A percentile compares a stretch with the other conserved stretches of the same genome.
These are phyloP conservation scores for Aspergillus pseudotamarii DNA, from an alignment of 2,329 filamentous ascomycete species.

Conservation along the genomic window DNA sequence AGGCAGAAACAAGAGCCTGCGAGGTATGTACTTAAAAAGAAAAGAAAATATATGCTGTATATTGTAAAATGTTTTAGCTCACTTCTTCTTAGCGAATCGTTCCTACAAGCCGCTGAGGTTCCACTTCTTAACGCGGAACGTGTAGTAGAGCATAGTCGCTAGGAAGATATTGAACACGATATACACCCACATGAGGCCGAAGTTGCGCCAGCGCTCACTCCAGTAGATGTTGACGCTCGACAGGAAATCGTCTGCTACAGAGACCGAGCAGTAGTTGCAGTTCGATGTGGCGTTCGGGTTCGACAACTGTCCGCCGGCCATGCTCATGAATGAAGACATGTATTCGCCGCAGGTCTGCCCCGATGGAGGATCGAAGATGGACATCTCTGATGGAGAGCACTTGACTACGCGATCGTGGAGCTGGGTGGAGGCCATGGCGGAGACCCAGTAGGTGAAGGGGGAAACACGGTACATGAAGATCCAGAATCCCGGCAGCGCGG, in stretches of 20 bases:
- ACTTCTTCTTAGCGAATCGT: constrained; percentile 21
- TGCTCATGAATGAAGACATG: constrained; percentile 53
- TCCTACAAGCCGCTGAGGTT: constrained; percentile 19
- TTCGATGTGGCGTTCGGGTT: constrained; percentile 51
- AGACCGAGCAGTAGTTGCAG: constrained; percentile 55
- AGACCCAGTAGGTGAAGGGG: constrained; percentile 53
- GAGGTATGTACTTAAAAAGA: neutral
- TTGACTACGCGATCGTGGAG: constrained; percentile 67
- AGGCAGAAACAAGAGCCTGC: neutral
- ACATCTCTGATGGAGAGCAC: constrained; percentile 71
- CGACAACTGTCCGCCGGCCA: constrained; percentile 57
- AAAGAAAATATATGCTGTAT: neutral
- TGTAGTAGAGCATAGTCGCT: constrained; percentile 51
- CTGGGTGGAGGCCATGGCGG: constrained; percentile 70
- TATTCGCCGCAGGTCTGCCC: constrained; percentile 64
- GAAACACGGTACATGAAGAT: constrained; percentile 63
- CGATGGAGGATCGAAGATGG: constrained; percentile 63
- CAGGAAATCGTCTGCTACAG: constrained; percentile 43
- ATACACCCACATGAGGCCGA: constrained; percentile 64
- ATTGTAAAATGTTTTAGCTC: neutral
- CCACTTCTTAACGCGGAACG: constrained; percentile 34
- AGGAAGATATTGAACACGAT: constrained; percentile 59
- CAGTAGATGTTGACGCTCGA: constrained; percentile 54
- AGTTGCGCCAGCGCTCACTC: constrained; percentile 67
- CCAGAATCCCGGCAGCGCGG: constrained; percentile 71